Evolutionary conservation across 129 eudicot genomes (phyloP).

Genomic region (Lactuca saligna): DNA sequence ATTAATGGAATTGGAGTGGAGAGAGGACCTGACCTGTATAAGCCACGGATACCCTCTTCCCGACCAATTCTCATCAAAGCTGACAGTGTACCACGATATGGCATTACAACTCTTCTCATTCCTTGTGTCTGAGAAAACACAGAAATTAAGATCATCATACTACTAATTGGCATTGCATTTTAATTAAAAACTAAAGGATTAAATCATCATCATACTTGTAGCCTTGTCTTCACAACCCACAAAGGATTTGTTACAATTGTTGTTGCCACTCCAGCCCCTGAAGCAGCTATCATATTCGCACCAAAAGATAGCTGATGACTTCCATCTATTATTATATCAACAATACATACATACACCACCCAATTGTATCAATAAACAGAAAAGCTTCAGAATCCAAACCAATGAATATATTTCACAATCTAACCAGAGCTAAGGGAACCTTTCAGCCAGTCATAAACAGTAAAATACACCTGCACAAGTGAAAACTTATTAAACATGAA

Average conservation of each 20-base stretch:
- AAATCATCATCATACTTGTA: conserved; percentile 54
- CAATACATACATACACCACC: neutral
- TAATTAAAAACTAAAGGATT: no score
- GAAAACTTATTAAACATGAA: conserved; percentile 2
- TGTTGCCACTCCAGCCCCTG: conserved; percentile 97
- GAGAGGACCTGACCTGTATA: conserved; percentile 81
- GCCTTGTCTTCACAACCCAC: conserved; percentile 96
- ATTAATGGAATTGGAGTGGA: no score
- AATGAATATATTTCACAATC: conserved; percentile 25
- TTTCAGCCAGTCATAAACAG: conserved; percentile 84
- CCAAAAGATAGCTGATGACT: conserved; percentile 84
- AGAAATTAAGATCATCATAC: no score
- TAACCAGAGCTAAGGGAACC: conserved; percentile 64
- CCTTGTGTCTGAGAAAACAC: conserved; percentile 71
- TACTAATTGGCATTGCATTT: neutral
- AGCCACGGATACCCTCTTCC: conserved; percentile 92
- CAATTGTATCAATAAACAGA: no score
- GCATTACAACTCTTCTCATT: conserved; percentile 65
- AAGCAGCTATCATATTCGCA: conserved; percentile 93
- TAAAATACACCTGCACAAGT: conserved; percentile 85
- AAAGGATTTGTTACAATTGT: conserved; percentile 88
- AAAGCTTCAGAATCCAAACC: neutral
- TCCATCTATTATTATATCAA: conserved; percentile 44
- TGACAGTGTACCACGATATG: conserved; percentile 81
- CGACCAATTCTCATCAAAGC: conserved; percentile 77